Base-by-base conservation (phyloP, 805 yeast genomes). In the Teunomyces kruisii region DNA sequence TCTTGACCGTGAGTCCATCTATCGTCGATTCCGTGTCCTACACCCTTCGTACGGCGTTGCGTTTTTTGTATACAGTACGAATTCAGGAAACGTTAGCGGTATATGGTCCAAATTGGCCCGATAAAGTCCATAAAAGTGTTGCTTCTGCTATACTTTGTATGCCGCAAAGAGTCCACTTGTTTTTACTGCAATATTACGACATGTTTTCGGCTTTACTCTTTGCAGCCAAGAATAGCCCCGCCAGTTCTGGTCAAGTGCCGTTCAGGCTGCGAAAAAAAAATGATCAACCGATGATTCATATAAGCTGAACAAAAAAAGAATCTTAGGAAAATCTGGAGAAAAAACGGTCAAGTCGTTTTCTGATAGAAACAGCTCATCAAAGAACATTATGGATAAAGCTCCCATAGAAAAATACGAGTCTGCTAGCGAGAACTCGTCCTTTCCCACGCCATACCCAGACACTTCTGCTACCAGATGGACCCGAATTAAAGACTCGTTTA, bases 401-500 rank as follows among this genome's bases (percentile, higher is more conserved):
- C 22, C 17, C 17, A 17, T 19, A 8, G 38, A 40, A 14, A 32
- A 40, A 16, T 31, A 32, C 19, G 30, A 27, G n/a, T 32, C 40
- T 10, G 27, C 15, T 6, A 17, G 32, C 22, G 40, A 35, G 5
- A 28, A 26, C 7, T 39, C 42, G 9, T 29, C 33, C 7, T 9
- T 39, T 12, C 32, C 31, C 32, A 29, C 27, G 9, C 12, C 12
- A 15, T 29, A 42, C 38, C 2, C 42, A 10, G 22, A n/a, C 14
- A 9, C 9, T 19, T 14, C 28, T 12, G 12, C 8, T 5, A 19
- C 6, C 26, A 49, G 43, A 46, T 62, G 67, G 67, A 43, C 47
- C 9, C 27, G 42, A 4, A 50, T 61, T 43, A 57, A 56, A 43
- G 66, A 66, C 45, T 63, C 70, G 7, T 67, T 67, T 53, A 56